phyloP scores from a whole-genome alignment of 257 asterid genomes.

The Jaltomata sinuosa region DNA sequence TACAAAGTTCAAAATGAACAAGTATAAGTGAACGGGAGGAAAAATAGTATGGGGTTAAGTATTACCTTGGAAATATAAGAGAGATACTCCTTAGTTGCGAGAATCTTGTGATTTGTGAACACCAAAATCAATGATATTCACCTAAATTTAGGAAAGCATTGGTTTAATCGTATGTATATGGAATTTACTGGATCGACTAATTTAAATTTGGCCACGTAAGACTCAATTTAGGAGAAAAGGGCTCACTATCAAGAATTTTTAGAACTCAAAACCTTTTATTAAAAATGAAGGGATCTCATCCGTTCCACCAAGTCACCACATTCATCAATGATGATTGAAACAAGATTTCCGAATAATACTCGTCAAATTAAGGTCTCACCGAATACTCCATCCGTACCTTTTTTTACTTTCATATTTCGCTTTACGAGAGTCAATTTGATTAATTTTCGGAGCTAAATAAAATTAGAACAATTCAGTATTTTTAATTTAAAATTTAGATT shows the following conservation, averaged over 20 bases:
- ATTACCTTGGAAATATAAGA: neutral
- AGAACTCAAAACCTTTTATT: neutral
- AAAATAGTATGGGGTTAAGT: neutral
- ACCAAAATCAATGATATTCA: neutral
- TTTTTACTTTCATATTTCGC: too few species aligned
- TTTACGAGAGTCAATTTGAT: too few species aligned
- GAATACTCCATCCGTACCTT: neutral
- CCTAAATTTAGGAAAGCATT: neutral
- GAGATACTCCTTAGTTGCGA: neutral
- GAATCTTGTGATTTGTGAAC: neutral
- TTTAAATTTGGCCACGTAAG: too few species aligned
- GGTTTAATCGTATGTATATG: too few species aligned
- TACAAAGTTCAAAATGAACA: too few species aligned
- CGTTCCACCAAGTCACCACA: neutral
- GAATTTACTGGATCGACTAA: too few species aligned
- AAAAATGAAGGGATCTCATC: neutral
- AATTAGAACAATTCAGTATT: too few species aligned
- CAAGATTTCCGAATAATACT: neutral
- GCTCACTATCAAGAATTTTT: too few species aligned
- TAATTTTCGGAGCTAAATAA: too few species aligned
- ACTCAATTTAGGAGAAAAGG: too few species aligned
- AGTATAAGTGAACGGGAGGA: too few species aligned
- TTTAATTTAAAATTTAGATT: too few species aligned
- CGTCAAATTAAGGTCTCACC: neutral
- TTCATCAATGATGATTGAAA: neutral